These are phyloP conservation scores for Pouteria glomerata DNA, from an alignment of 148 eudicot species.

Conservation along the genomic window DNA sequence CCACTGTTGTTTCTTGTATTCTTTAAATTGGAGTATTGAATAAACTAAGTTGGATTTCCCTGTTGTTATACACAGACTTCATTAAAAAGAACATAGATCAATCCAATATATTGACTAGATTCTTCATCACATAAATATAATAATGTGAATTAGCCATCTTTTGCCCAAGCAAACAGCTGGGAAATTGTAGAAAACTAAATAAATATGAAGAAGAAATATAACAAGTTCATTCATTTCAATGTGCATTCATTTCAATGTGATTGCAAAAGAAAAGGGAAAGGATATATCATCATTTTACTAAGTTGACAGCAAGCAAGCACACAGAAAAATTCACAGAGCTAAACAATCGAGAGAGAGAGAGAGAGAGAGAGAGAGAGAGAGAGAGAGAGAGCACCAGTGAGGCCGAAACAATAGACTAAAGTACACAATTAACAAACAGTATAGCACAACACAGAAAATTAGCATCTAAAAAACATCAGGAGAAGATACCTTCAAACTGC, in stretches of 20 bases:
- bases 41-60: too few species aligned
- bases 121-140: neutral
- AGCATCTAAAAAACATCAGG: neutral
- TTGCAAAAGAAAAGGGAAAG: neutral
- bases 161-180: neutral
- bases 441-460: neutral
- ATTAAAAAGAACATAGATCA: neutral
- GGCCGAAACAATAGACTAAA: too few species aligned
- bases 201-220: neutral
- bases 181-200: neutral
- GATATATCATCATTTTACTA: neutral
- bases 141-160: neutral
- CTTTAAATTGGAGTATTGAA: too few species aligned
- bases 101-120: neutral
- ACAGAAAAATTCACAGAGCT: neutral
- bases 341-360: too few species aligned
- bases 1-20: too few species aligned
- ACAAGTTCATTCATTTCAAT: neutral
- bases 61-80: neutral
- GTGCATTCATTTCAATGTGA: neutral
- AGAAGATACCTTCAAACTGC: constrained; percentile 69
- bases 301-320: neutral
- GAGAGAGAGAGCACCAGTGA: neutral
- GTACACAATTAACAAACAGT: neutral
- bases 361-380: too few species aligned